A percentile compares a stretch with the other conserved stretches of the same genome.
These are phyloP conservation scores for Penicillium malachiteum DNA, from an alignment of 495 filamentous ascomycete species.

Conservation along the genomic window DNA sequence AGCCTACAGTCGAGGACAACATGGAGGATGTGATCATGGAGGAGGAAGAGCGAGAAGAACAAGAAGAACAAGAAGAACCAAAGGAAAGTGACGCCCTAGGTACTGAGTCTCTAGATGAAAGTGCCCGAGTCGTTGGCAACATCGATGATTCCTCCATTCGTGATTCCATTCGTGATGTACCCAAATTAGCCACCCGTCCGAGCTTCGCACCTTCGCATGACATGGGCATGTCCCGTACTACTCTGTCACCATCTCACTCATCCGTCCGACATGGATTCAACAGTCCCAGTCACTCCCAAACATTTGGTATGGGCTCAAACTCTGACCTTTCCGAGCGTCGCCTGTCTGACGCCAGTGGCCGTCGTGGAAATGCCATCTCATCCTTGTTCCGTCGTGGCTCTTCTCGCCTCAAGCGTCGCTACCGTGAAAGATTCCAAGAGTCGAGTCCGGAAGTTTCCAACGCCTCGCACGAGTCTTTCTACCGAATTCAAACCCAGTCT, in stretches of 20 bases:
- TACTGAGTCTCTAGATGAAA: slow-evolving; percentile 32
- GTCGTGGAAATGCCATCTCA: slow-evolving; percentile 51
- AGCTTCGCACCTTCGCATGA: slow-evolving; percentile 44
- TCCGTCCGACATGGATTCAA: slow-evolving; percentile 50
- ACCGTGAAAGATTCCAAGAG: slow-evolving; percentile 54
- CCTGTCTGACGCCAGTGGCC: slow-evolving; percentile 47
- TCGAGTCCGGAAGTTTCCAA: slow-evolving; percentile 68
- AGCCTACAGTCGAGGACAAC: background rate
- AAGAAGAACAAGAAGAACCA: slow-evolving; percentile 24
- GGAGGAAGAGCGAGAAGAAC: slow-evolving; percentile 9
- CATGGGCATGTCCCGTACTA: slow-evolving; percentile 53
- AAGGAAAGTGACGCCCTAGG: slow-evolving; percentile 21
- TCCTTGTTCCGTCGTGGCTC: slow-evolving; percentile 73
- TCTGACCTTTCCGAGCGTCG: slow-evolving; percentile 50
- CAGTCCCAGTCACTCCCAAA: slow-evolving; percentile 55
- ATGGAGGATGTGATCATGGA: background rate
- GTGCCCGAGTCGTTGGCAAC: slow-evolving; percentile 34
- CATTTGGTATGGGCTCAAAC: slow-evolving; percentile 48
- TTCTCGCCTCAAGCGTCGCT: slow-evolving; percentile 56
- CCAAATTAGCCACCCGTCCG: slow-evolving; percentile 26
- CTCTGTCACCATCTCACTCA: slow-evolving; percentile 56
- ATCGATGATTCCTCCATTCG: slow-evolving; percentile 41
- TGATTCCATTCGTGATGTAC: slow-evolving; percentile 35
- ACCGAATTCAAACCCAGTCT: slow-evolving; percentile 43
- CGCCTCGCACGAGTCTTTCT: slow-evolving; percentile 79